Conservation (phyloP, 2,329 filamentous ascomycete species). For the Aplosporella prunicola region DNA sequence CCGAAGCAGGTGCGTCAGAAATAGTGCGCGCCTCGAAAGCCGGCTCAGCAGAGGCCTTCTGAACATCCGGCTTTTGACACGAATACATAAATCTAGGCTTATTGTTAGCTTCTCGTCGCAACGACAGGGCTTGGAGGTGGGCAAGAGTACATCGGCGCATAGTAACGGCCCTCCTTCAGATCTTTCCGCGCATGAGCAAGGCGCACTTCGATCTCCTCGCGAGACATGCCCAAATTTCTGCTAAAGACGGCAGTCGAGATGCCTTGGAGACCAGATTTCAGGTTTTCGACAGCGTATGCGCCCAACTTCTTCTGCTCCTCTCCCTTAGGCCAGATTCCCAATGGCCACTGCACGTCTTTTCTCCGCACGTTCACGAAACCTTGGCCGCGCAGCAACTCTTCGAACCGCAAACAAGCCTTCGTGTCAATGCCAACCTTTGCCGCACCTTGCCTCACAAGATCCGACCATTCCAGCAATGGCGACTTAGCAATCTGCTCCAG, state of each 20-base stretch:
- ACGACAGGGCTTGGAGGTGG: background rate
- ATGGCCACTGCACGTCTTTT: slow-evolving; percentile 2
- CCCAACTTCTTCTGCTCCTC: slow-evolving; percentile 2
- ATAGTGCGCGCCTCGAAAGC: no score
- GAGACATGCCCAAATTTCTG: slow-evolving; percentile 1
- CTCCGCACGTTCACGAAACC: slow-evolving; percentile 1
- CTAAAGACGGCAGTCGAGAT: slow-evolving; percentile 8
- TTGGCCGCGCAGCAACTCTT: background rate
- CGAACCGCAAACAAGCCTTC: slow-evolving; percentile 24
- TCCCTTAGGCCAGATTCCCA: slow-evolving; percentile 1
- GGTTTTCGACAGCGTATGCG: background rate
- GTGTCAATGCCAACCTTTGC: slow-evolving; percentile 20
- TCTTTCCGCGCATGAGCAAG: slow-evolving; percentile 1
- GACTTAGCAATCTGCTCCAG: background rate
- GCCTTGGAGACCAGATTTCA: slow-evolving; percentile 2
- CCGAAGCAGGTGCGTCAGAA: no score
- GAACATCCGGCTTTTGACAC: slow-evolving; percentile 2
- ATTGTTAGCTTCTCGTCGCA: background rate
- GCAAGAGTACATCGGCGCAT: background rate
- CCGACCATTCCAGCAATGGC: slow-evolving; percentile 1
- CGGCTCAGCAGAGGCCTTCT: no score
- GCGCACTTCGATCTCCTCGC: background rate
- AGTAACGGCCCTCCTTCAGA: background rate
- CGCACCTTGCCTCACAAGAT: slow-evolving; percentile 1
- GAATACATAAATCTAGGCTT: background rate